Base-by-base conservation (phyloP, 495 filamentous ascomycete genomes). In the Xeromyces bisporus region DNA sequence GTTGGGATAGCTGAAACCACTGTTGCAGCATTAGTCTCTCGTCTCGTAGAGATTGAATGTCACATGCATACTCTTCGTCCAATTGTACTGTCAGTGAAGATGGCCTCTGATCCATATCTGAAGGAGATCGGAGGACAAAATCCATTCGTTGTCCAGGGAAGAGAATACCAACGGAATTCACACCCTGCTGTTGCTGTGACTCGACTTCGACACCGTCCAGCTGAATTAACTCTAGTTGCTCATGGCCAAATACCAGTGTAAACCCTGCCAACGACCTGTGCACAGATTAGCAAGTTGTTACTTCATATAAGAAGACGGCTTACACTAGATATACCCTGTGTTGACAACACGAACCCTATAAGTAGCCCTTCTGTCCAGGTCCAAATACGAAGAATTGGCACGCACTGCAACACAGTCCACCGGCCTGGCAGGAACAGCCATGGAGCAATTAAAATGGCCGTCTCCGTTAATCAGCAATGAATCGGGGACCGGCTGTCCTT, bases 111-210 rank as follows among this genome's bases (percentile, higher is more conserved):
- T 35, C 1, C 23, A 7, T 7, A 31, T 21, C 21, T 8, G 28
- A 20, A 20, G 37, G 12, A 16, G 39, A 34, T 13, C 39, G 44
- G 7, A 64, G 30, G 6, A 63, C 18, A 23, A 67, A 29, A 33
- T 68, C 64, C 39, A 70, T 54, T 18, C 66, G 50, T 36, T 68
- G 61, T 10, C 64, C 66, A 2, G 66, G 60, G 32, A 60, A 58
- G 3, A 70, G 42, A 10, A 60, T 48, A 1, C 64, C 64, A 9
- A 50, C 38, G 6, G 56, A 53, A 23, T 46, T 44, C 21, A 43
- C 36, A 23, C 41, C 14, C n/a, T 37, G 18, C 3, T 32, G 25
- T 4, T 43, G 9, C 10, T 24, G 15, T 1, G 29, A 38, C 15
- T 39, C 41, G 1, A 62, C 48, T 21, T 50, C 41, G 15, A 52